Evolutionary conservation across 495 filamentous ascomycete genomes (phyloP).

Genomic region (Geoglossum glabrum): DNA sequence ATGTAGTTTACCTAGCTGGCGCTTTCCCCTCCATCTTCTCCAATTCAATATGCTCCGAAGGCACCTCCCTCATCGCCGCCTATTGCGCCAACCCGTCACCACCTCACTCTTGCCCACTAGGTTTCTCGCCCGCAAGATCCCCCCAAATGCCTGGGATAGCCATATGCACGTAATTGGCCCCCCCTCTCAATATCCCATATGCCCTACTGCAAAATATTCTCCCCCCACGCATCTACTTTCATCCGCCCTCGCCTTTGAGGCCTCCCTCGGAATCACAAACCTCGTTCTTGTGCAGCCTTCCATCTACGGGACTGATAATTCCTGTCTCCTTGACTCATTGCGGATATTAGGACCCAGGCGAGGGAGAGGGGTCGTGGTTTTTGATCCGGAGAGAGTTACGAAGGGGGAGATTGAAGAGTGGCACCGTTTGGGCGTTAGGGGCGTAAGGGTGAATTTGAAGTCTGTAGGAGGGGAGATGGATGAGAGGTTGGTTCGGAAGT

Average conservation of each 20-base stretch:
- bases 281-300: conserved; percentile 32
- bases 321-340: conserved; percentile 29
- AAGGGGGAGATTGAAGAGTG: conserved; percentile 27
- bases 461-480: conserved; percentile 22
- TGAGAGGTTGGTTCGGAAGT: conserved; percentile 18
- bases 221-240: conserved; percentile 20
- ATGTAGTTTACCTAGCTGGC: too few species aligned
- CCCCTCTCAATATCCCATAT: conserved; percentile 18
- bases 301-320: conserved; percentile 31
- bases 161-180: conserved; percentile 34
- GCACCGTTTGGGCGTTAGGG: conserved; percentile 29
- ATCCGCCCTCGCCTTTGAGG: conserved; percentile 24
- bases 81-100: too few species aligned
- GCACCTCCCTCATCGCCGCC: too few species aligned
- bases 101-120: too few species aligned
- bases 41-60: too few species aligned
- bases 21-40: too few species aligned
- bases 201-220: conserved; percentile 20
- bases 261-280: conserved; percentile 21
- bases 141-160: conserved; percentile 26
- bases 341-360: conserved; percentile 13
- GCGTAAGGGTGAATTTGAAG: conserved; percentile 30
- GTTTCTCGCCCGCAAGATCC: conserved; percentile 18
- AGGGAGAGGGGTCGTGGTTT: too few species aligned
- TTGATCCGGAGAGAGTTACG: conserved; percentile 23